Evolutionary conservation across 345 rosid genomes (phyloP).

Genomic region (Pseudoturritis turrita): DNA sequence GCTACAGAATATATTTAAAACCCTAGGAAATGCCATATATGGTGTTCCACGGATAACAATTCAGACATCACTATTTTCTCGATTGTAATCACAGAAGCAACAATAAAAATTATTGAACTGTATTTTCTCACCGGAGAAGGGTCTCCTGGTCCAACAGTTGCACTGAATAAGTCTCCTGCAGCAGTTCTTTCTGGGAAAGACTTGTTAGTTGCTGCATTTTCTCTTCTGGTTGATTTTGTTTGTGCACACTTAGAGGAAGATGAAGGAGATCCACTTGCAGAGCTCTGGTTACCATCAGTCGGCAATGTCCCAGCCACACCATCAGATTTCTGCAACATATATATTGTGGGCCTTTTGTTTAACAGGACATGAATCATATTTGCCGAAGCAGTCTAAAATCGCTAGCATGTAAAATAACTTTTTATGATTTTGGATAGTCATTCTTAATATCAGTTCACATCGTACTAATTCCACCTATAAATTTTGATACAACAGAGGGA

Average conservation of each 20-base stretch:
- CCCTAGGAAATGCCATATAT: background rate
- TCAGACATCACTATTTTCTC: background rate
- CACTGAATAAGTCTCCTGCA: slow-evolving; percentile 71
- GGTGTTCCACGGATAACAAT: background rate
- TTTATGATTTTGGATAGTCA: background rate
- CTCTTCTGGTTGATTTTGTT: slow-evolving; percentile 60
- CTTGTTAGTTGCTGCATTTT: slow-evolving; percentile 36
- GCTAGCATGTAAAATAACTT: background rate
- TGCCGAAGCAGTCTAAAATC: background rate
- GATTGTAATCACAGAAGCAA: slow-evolving; percentile 1
- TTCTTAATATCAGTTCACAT: slow-evolving; percentile 6
- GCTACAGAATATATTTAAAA: too few species aligned
- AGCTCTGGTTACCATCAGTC: slow-evolving; percentile 56
- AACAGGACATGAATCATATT: background rate
- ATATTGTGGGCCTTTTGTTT: slow-evolving; percentile 6
- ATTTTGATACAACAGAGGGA: slow-evolving; percentile 9
- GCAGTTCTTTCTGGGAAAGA: slow-evolving; percentile 65
- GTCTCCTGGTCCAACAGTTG: slow-evolving; percentile 44
- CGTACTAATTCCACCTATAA: background rate
- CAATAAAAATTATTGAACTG: background rate
- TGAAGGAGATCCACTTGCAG: slow-evolving; percentile 58
- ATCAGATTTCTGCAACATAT: slow-evolving; percentile 66
- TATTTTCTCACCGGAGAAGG: slow-evolving; percentile 53
- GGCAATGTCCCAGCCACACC: slow-evolving; percentile 45
- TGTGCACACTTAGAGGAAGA: slow-evolving; percentile 61